These are phyloP conservation scores for Sisymbrium irio DNA, from an alignment of 345 rosid genomes.

Conservation along the genomic window DNA sequence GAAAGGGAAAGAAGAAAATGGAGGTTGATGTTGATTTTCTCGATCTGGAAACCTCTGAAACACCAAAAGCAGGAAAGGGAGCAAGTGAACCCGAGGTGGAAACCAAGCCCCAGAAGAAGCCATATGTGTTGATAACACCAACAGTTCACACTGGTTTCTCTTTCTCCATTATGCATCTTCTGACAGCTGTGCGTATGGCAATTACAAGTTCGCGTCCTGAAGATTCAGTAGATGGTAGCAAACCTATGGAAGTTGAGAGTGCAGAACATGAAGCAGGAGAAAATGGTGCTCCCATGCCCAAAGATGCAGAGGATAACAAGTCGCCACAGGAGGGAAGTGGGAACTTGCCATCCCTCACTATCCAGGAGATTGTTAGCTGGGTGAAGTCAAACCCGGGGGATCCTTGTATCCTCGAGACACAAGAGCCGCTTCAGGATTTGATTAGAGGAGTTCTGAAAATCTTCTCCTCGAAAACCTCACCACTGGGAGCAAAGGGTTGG, in stretches of 20 bases:
- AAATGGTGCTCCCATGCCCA: constrained; percentile 45
- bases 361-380: constrained; percentile 91
- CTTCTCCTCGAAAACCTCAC: constrained; percentile 86
- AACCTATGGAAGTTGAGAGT: constrained; percentile 49
- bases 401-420: constrained; percentile 90
- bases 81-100: constrained; percentile 60
- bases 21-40: constrained; percentile 49
- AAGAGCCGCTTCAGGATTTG: constrained; percentile 95
- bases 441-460: constrained; percentile 93
- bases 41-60: constrained; percentile 56
- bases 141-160: constrained; percentile 94
- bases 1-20: constrained; percentile 65
- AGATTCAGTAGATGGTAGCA: constrained; percentile 59
- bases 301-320: constrained; percentile 43
- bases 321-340: constrained; percentile 41
- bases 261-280: constrained; percentile 43
- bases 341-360: constrained; percentile 63
- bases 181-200: constrained; percentile 89
- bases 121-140: constrained; percentile 82
- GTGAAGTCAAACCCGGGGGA: constrained; percentile 90
- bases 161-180: constrained; percentile 93
- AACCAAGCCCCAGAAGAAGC: constrained; percentile 73
- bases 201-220: constrained; percentile 65
- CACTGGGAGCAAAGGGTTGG: constrained; percentile 98
- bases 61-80: constrained; percentile 44